phyloP scores from a whole-genome alignment of 257 asterid genomes.

The Ligustrum vulgare region DNA sequence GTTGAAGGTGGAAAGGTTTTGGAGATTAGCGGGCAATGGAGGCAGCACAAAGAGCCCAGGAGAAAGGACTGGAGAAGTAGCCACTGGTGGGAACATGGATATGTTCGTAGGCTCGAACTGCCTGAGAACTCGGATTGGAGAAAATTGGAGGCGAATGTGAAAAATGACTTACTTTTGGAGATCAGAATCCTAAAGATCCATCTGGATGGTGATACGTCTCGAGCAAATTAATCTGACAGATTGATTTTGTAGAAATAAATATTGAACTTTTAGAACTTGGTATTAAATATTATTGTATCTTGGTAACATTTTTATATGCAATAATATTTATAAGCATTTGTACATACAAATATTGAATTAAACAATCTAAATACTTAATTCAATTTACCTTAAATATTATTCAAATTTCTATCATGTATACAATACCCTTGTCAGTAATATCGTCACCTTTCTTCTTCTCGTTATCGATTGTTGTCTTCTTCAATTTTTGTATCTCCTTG shows the following conservation, averaged over 20 bases:
- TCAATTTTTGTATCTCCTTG: too few species aligned
- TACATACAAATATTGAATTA: too few species aligned
- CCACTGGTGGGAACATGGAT: constrained; percentile 91
- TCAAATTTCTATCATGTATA: too few species aligned
- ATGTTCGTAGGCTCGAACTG: constrained; percentile 70
- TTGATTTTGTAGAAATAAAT: background rate
- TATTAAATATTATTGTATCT: background rate
- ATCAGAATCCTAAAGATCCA: constrained; percentile 51
- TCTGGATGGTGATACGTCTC: constrained; percentile 1
- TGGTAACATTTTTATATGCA: too few species aligned
- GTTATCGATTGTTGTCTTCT: too few species aligned
- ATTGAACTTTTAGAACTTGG: background rate
- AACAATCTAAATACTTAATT: too few species aligned
- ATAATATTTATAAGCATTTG: too few species aligned
- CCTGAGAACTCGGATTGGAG: constrained; percentile 61
- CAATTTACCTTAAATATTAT: too few species aligned
- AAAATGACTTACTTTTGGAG: constrained; percentile 45
- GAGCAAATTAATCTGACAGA: background rate
- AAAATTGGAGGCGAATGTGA: constrained; percentile 56
- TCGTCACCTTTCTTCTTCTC: too few species aligned
- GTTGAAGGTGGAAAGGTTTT: constrained; percentile 57
- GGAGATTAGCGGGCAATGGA: constrained; percentile 63
- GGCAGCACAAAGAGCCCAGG: constrained; percentile 37
- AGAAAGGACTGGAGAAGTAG: constrained; percentile 54
- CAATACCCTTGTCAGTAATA: too few species aligned